Conservation (phyloP, 108 stramenopile genomes). For the Pseudonitzschia pungens region DNA sequence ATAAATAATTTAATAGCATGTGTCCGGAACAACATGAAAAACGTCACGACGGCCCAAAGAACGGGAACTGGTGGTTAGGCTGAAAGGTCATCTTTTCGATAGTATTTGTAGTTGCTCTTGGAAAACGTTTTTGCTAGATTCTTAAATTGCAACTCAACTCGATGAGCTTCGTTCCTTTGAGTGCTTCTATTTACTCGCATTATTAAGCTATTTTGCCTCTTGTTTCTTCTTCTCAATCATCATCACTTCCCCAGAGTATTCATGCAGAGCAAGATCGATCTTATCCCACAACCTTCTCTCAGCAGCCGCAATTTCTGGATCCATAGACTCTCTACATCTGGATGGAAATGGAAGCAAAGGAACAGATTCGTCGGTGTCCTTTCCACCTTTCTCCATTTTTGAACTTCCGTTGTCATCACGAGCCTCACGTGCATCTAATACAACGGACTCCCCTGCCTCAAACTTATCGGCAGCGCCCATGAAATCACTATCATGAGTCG, state of each 20-base stretch:
- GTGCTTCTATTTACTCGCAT: not conserved
- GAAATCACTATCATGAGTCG: not conserved
- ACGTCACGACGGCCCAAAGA: too few species aligned
- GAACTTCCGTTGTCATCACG: not conserved
- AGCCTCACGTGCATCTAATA: not conserved
- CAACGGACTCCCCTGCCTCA: not conserved
- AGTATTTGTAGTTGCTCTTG: too few species aligned
- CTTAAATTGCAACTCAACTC: too few species aligned
- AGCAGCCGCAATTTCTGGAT: slow-evolving; percentile 45
- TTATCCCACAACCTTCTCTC: slow-evolving; percentile 37
- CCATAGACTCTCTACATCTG: slow-evolving; percentile 28
- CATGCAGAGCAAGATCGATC: slow-evolving; percentile 39
- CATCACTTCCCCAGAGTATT: slow-evolving; percentile 40
- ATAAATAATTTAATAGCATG: slow-evolving; percentile 2
- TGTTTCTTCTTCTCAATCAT: slow-evolving; percentile 21
- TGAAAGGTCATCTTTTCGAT: too few species aligned
- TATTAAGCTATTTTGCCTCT: not conserved
- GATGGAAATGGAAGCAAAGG: slow-evolving; percentile 20
- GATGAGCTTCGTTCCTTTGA: too few species aligned
- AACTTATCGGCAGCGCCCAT: not conserved
- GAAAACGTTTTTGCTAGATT: too few species aligned
- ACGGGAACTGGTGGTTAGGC: too few species aligned
- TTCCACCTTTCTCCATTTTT: not conserved
- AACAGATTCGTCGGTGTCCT: not conserved
- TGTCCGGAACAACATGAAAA: not conserved